These are phyloP conservation scores for Conticribra weissflogii DNA, from an alignment of 108 stramenopile species.

Conservation along the genomic window DNA sequence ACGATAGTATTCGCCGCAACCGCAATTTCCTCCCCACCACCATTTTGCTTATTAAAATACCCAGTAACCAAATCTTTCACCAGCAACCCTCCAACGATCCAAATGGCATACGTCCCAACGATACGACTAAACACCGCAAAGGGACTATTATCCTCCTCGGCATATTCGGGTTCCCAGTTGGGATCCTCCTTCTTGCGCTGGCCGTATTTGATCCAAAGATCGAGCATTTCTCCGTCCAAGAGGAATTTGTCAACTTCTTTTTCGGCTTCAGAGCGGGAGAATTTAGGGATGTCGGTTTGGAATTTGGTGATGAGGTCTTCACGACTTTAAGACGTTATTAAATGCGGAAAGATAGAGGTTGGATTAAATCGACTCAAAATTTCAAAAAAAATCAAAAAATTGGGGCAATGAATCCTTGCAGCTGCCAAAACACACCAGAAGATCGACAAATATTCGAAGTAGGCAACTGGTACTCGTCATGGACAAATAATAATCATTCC, in stretches of 20 bases:
- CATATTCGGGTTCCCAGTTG: constrained; percentile 39
- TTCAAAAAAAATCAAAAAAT: constrained; percentile 8
- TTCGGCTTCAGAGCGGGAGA: constrained; percentile 44
- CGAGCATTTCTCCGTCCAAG: constrained; percentile 82
- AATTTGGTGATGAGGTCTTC: constrained; percentile 72
- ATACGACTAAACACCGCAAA: constrained; percentile 17
- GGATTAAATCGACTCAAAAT: background rate
- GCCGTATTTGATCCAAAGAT: constrained; percentile 65
- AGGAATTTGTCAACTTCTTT: constrained; percentile 75
- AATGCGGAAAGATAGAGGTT: background rate
- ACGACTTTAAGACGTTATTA: constrained; percentile 43
- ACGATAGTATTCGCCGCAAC: background rate
- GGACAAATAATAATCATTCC: no score
- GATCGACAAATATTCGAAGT: no score
- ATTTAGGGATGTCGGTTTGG: constrained; percentile 59
- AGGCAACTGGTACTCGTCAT: no score
- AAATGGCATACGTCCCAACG: constrained; percentile 45
- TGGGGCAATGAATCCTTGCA: no score
- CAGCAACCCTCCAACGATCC: constrained; percentile 34
- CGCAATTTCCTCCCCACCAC: background rate
- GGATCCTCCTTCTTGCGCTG: constrained; percentile 71
- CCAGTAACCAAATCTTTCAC: constrained; percentile 39
- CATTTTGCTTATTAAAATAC: constrained; percentile 14
- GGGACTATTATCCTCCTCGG: constrained; percentile 30
- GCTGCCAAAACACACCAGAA: no score